Evolutionary conservation across 495 filamentous ascomycete genomes (phyloP), one percentile per base, ranked within the genome.

Genomic region (Ramalina intermedia): DNA sequence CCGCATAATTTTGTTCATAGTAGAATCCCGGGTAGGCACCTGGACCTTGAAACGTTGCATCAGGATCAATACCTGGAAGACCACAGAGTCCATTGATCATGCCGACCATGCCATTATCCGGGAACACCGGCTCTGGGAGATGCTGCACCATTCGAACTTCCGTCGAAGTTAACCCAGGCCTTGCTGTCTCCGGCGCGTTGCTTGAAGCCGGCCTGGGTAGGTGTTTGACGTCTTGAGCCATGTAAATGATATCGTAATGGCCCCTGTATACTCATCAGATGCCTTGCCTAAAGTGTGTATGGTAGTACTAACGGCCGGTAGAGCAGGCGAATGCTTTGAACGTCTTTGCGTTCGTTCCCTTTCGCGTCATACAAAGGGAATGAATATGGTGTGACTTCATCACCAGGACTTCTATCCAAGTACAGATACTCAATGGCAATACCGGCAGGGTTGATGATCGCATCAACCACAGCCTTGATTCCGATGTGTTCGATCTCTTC

Each of bases 201-300:
- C 82, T 82, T 17, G 90, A 94, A 35, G 93, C 87, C 65, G 66
- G 67, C 41, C 60, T 57, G 16, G 43, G 35, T 35, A 63, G 63
- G 9, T 73, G 66, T 27, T 70, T 56, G 38, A 76, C 60, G 44
- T 78, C 68, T 54, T 79, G 73, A 36, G 61, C 57, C 56, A 77
- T 84, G 69, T 98, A 98, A 16, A 96, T 71, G 46, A 98, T 78
- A 65, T 98, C 91, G 61, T 98, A 98, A 63, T 98, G 91, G 46
- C 87, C 87, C 36, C 81, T 85, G 48, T 24, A 55, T 40, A 26
- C 51, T 49, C 43, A 14, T 9, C 9, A 0, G 9, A 29, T 20
- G 4, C 21, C 20, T 42, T 21, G 35, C 9, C 16, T 29, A 9
- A 20, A 24, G 26, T 17, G 36, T 17, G 29, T 39, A 37, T 18